Conservation (phyloP, 805 yeast species). For the Isabelozyma heimii region DNA sequence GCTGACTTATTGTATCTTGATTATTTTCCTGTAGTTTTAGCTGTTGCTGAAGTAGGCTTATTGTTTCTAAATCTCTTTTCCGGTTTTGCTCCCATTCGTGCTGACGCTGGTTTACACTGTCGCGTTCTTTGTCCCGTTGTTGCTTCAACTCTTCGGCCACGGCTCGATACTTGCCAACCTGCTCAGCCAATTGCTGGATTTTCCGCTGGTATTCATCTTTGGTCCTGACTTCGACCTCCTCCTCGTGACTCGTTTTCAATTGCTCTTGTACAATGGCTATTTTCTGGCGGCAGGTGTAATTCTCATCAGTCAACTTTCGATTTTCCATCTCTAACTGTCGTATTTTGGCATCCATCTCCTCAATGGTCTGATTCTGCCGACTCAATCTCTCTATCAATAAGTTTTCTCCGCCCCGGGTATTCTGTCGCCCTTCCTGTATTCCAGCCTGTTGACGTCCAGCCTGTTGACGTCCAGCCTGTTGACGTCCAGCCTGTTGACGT, state of each 20-base stretch:
- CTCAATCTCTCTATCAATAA: conserved; percentile 5
- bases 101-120: no score
- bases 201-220: neutral
- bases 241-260: neutral
- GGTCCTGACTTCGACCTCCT: neutral
- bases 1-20: neutral
- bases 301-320: neutral
- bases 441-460: no score
- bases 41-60: neutral
- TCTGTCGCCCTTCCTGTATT: neutral
- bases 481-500: no score
- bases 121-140: no score
- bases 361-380: conserved; percentile 4
- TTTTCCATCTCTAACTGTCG: conserved; percentile 3
- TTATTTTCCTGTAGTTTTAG: neutral
- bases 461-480: no score
- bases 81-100: no score
- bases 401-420: neutral
- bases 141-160: neutral
- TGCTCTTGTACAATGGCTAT: neutral
- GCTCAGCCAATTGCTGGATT: neutral
- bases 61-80: no score
- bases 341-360: conserved; percentile 2
- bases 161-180: neutral
- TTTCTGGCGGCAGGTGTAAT: neutral